Evolutionary conservation across 192 early-diverging fungal genomes (phyloP), one percentile per base, ranked within the genome.

Genomic region (Umbelopsis sp.): DNA sequence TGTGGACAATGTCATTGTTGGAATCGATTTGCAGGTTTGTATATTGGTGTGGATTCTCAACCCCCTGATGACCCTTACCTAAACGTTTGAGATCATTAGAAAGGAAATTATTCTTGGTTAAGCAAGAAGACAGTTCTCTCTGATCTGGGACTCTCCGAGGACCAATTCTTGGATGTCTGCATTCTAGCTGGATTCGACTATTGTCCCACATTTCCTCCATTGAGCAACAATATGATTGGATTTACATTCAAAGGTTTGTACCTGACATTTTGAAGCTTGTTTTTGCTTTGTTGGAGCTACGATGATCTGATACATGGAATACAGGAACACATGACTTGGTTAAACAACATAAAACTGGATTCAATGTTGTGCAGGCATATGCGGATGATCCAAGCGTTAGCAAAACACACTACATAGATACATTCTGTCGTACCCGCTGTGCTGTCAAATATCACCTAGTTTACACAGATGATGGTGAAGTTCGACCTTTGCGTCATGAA

Each of bases 121-220:
- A 85, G 77, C 68, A 92, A 91, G 71, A 86, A 88, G 52, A 70
- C 79, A 20, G 81, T 92, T 10, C 76, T 91, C 16, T 71, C 70
- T 49, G 87, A 89, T 71, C 75, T 93, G 56, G 77, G 82, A 22
- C 71, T 94, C 34, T 68, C 84, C 3, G 77, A 85, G 31, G 92
- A 93, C 12, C 93, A 91, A 65, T 86, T 94, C 62, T 77, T 93
- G 47, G 93, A 94, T 71, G 81, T 89, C 41, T 94, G 93, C 76
- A 90, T 94, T 67, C 77, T 94, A 67, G 92, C 92, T 8, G 93
- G 93, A 38, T 92, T 86, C 52, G 92, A 94, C 53, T 88, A 89
- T 80, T 88, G 85, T 67, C 81, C 83, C 43, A 92, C 89, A 1
- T 92, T 93, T 68, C 91, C 91, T 59, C 85, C 91, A 32, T 82